Conservation (phyloP, 2,329 filamentous ascomycete genomes). For the Phialocephala subalpina region DNA sequence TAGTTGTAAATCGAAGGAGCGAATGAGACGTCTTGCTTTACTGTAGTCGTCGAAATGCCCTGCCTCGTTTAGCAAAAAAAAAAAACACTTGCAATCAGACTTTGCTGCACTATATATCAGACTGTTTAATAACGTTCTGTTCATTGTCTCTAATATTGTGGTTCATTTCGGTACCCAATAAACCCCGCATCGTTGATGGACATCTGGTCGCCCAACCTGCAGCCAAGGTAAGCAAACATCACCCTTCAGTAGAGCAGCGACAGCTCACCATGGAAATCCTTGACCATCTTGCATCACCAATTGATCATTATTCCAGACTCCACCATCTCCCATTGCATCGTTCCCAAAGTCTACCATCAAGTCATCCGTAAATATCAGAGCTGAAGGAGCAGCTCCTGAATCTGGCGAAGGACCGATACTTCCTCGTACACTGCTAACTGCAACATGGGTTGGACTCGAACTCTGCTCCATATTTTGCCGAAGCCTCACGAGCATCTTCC, state of each 20-base stretch:
- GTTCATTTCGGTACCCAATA: neutral
- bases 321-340: neutral
- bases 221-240: neutral
- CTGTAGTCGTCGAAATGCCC: neutral
- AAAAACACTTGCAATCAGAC: no score
- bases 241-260: neutral
- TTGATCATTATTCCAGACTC: slow-evolving; percentile 1
- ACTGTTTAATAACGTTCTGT: neutral
- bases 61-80: no score
- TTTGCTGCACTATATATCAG: no score
- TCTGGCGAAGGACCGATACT: neutral
- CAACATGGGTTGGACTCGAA: neutral
- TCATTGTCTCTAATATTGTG: neutral
- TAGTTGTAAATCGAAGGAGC: neutral
- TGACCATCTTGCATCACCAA: slow-evolving; percentile 7
- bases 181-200: neutral
- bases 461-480: slow-evolving; percentile 18
- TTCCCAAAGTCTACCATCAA: slow-evolving; percentile 25
- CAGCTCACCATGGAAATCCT: slow-evolving; percentile 12
- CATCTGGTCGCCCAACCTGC: neutral
- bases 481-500: slow-evolving; percentile 28
- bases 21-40: neutral
- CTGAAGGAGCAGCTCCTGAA: neutral
- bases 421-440: neutral
- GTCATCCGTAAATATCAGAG: slow-evolving; percentile 19